Evolutionary conservation across 129 eudicot species (phyloP).

Genomic region (Centrapalus pauciflorus): DNA sequence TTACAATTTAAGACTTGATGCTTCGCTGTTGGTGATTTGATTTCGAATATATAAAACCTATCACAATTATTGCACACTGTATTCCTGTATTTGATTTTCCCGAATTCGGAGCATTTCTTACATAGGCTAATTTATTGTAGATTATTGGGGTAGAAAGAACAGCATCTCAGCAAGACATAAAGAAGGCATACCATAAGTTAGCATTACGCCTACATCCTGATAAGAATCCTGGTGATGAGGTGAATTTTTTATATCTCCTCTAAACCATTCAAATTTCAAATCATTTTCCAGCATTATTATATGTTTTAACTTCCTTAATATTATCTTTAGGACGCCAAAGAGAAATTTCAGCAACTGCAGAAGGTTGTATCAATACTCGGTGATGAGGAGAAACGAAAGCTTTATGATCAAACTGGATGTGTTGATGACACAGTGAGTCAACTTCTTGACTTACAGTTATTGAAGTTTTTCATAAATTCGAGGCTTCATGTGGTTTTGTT

Average conservation of each 20-base stretch:
- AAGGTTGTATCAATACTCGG: constrained; percentile 83
- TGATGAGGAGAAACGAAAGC: constrained; percentile 70
- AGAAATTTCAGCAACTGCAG: constrained; percentile 78
- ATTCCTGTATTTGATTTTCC: background rate
- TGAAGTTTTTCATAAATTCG: background rate
- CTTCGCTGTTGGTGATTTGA: background rate
- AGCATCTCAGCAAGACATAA: constrained; percentile 72
- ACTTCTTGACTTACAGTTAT: background rate
- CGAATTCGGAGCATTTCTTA: background rate
- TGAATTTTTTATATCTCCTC: background rate
- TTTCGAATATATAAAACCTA: background rate
- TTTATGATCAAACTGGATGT: constrained; percentile 83
- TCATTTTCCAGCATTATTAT: background rate
- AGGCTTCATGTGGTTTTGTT: background rate
- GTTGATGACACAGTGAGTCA: constrained; percentile 74
- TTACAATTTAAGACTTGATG: background rate
- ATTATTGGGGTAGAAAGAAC: constrained; percentile 72
- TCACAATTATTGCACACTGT: background rate
- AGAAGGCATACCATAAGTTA: constrained; percentile 72
- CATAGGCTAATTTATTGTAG: constrained; percentile 18
- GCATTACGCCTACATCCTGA: constrained; percentile 86
- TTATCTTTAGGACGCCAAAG: constrained; percentile 63
- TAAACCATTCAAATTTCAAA: background rate
- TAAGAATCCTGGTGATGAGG: constrained; percentile 79
- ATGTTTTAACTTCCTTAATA: background rate